Percentiles rank a stretch among this genome's conserved stretches.
phyloP scores from a whole-genome alignment of 2,329 filamentous ascomycete genomes.

The Diaporthe citriasiana region DNA sequence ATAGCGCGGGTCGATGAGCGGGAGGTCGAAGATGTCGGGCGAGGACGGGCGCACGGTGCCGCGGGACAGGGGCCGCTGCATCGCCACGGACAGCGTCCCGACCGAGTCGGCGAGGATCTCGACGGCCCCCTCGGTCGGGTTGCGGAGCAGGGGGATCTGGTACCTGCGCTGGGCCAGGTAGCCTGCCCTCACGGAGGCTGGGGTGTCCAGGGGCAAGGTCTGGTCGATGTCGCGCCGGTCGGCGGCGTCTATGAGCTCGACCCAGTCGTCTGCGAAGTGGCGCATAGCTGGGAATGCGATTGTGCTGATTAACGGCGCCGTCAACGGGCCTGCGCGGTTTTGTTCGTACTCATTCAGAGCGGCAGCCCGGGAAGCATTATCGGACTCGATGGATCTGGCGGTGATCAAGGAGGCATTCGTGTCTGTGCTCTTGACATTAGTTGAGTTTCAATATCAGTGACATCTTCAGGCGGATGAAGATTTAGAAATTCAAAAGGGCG shows the following conservation, averaged over 20 bases:
- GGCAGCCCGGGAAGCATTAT: slow-evolving; percentile 37
- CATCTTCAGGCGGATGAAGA: too few species aligned
- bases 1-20: slow-evolving; percentile 65
- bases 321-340: slow-evolving; percentile 47
- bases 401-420: slow-evolving; percentile 44
- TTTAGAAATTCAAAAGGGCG: not conserved
- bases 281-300: slow-evolving; percentile 46
- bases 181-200: slow-evolving; percentile 43
- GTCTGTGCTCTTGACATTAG: slow-evolving; percentile 40
- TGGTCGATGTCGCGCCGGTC: slow-evolving; percentile 29
- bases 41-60: slow-evolving; percentile 67
- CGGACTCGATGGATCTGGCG: slow-evolving; percentile 40
- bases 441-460: not conserved
- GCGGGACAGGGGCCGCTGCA: slow-evolving; percentile 46
- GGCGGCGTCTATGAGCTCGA: slow-evolving; percentile 40
- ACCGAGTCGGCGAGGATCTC: slow-evolving; percentile 48
- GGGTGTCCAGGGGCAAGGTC: slow-evolving; percentile 36
- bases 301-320: slow-evolving; percentile 47
- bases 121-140: slow-evolving; percentile 49
- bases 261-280: slow-evolving; percentile 42
- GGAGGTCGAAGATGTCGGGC: slow-evolving; percentile 56
- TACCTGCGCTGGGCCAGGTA: slow-evolving; percentile 46
- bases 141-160: slow-evolving; percentile 55
- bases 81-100: slow-evolving; percentile 45
- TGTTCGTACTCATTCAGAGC: slow-evolving; percentile 44